These are phyloP conservation scores for Calonectria naviculata DNA, from an alignment of 2,329 filamentous ascomycete species.

Conservation along the genomic window DNA sequence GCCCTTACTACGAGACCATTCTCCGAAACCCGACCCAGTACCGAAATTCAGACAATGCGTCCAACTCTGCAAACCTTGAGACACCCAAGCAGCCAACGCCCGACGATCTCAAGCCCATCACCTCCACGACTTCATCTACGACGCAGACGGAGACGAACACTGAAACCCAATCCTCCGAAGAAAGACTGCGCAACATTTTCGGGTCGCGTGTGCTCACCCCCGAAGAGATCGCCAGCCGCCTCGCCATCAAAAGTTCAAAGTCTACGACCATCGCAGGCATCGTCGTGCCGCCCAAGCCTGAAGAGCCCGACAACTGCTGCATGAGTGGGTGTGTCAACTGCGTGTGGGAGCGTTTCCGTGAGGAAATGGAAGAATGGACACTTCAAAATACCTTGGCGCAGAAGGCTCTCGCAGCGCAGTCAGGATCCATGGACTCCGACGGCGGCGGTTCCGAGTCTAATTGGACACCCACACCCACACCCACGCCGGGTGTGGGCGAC, in stretches of 20 bases:
- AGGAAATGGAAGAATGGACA: conserved; percentile 93
- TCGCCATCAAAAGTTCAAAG: conserved; percentile 66
- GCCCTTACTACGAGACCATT: conserved; percentile 69
- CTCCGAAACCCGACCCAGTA: conserved; percentile 55
- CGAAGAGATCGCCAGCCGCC: conserved; percentile 71
- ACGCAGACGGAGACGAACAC: conserved; percentile 19
- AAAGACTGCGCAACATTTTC: conserved; percentile 78
- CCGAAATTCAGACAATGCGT: conserved; percentile 57
- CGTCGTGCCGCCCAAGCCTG: conserved; percentile 82
- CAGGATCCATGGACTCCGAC: conserved; percentile 80
- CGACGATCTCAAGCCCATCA: conserved; percentile 9
- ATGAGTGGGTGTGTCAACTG: conserved; percentile 99
- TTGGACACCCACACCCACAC: too few relatives aligned
- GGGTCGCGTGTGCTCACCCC: conserved; percentile 83
- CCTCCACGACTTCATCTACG: conserved; percentile 12
- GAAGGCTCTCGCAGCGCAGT: conserved; percentile 53
- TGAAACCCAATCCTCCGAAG: conserved; percentile 56
- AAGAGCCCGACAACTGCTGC: conserved; percentile 97
- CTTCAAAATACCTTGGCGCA: conserved; percentile 73
- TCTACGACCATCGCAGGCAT: conserved; percentile 81
- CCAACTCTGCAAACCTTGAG: conserved; percentile 49
- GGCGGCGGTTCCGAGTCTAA: conserved; percentile 79
- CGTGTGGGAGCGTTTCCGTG: conserved; percentile 92
- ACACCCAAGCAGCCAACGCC: conserved; percentile 33
- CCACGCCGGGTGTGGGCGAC: conserved; percentile 41